Conservation (phyloP, 148 eudicot species). For the Silene latifolia region DNA sequence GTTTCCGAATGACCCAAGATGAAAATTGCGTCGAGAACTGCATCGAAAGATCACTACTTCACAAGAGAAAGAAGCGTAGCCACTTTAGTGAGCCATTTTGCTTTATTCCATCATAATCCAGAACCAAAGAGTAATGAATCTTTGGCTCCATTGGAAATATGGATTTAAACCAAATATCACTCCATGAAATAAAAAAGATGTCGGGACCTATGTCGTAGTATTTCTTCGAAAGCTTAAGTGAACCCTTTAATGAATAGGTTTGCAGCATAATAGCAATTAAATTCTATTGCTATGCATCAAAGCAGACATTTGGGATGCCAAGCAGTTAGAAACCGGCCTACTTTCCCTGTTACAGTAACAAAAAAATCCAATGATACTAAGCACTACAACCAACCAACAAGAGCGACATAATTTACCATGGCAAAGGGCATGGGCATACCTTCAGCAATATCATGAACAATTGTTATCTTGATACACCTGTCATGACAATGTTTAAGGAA, state of each 20-base stretch:
- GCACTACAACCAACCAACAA: background rate
- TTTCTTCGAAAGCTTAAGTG: background rate
- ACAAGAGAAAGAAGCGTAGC: no score
- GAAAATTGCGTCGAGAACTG: no score
- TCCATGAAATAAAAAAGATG: slow-evolving; percentile 2
- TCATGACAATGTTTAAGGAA: slow-evolving; percentile 5
- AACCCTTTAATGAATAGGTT: background rate
- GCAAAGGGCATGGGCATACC: no score
- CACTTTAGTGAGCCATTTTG: no score
- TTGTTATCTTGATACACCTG: slow-evolving; percentile 96
- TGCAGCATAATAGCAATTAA: background rate
- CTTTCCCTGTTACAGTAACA: background rate
- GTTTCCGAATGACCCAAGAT: no score
- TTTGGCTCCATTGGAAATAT: no score
- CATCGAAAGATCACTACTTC: no score
- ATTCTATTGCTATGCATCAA: no score
- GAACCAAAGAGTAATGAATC: no score
- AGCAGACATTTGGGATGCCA: background rate
- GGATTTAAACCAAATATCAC: no score
- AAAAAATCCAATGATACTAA: background rate
- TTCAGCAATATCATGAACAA: slow-evolving; percentile 98
- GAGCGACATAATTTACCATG: no score
- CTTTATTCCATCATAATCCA: no score
- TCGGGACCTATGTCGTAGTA: background rate
- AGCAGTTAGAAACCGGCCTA: background rate